Conservation (phyloP, 768 basidiomycete species). For the Auricularia cornea region DNA sequence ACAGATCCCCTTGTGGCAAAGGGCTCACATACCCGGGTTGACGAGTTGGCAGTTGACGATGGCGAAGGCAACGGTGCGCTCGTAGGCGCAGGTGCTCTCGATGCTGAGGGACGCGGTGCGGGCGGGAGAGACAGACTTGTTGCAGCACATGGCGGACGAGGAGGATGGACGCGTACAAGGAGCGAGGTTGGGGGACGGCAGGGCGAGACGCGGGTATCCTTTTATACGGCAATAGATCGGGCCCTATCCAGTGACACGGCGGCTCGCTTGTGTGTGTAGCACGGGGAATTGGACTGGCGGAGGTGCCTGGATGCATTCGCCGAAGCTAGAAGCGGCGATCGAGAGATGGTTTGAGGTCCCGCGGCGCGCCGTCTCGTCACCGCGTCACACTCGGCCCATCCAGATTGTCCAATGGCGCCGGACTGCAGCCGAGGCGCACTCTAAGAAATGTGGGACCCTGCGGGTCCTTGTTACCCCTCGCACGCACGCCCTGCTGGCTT, state of each 20-base stretch:
- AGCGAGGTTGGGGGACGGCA: neutral
- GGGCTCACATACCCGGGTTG: neutral
- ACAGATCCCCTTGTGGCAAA: neutral
- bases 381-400: neutral
- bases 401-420: neutral
- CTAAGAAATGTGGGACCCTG: neutral
- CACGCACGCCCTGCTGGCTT: neutral
- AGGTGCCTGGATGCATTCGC: neutral
- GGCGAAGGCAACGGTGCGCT: neutral
- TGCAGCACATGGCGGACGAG: neutral
- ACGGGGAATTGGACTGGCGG: neutral
- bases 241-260: neutral
- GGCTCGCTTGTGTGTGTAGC: neutral
- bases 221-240: neutral
- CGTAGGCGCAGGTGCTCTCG: neutral
- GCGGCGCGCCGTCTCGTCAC: neutral
- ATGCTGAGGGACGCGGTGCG: neutral
- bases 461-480: neutral
- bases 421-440: neutral
- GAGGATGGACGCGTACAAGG: neutral
- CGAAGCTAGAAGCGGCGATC: neutral
- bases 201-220: neutral
- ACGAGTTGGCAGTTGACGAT: neutral
- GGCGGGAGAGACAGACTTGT: neutral
- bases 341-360: neutral